Percentiles rank a stretch among this genome's conserved stretches.
These are phyloP conservation scores for Sindora glabra DNA, from an alignment of 306 rosid species.

Conservation along the genomic window DNA sequence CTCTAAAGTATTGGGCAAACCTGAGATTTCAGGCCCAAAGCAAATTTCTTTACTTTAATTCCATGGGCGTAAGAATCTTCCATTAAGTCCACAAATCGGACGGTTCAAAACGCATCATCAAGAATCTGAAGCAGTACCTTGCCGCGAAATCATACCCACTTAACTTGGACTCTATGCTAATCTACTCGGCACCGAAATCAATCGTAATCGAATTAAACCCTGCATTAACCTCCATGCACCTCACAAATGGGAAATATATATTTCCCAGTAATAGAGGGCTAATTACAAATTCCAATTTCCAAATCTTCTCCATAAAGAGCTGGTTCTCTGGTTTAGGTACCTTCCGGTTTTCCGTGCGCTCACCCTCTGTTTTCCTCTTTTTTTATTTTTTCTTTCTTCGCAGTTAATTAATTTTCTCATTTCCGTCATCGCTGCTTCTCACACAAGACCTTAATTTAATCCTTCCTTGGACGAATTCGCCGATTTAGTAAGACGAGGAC, in stretches of 20 bases:
- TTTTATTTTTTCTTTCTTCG: neutral
- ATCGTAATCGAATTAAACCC: neutral
- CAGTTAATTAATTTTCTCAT: neutral
- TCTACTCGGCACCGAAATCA: neutral
- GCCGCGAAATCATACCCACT: neutral
- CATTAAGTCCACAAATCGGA: neutral
- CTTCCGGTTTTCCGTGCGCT: neutral
- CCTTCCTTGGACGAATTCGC: constrained; percentile 18
- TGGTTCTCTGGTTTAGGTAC: too few species aligned
- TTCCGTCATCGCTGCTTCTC: neutral
- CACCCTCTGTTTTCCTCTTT: neutral
- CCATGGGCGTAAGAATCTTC: neutral
- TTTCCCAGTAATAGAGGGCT: too few species aligned
- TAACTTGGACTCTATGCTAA: neutral
- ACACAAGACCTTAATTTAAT: constrained; percentile 8
- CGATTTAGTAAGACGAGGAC: constrained; percentile 12
- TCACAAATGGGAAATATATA: neutral
- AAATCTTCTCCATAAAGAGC: too few species aligned
- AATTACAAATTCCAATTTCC: too few species aligned
- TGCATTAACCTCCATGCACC: constrained; percentile 1
- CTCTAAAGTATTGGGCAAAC: neutral
- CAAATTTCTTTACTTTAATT: neutral
- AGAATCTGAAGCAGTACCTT: neutral
- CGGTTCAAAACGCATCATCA: neutral
- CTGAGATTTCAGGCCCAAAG: constrained; percentile 12